Evolutionary conservation across 1,139 yeast species (phyloP), one percentile per base, ranked within the genome.

Genomic region (Magnusiomyces paraingens): DNA sequence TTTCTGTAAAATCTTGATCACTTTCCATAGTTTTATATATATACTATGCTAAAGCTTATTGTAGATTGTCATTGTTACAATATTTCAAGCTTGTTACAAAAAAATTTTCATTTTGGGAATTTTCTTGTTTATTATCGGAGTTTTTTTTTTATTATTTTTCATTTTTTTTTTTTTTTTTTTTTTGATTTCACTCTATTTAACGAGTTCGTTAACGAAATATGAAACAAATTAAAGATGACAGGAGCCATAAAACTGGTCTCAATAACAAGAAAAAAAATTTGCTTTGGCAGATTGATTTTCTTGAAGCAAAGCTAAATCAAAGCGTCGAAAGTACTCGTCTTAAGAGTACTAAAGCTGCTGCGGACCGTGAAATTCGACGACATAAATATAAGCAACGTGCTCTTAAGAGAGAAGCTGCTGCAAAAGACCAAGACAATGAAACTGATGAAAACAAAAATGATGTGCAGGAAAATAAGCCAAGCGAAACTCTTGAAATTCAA

Each of bases 211-310:
- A n/a, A 10, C 36, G 17, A 10, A 11, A 29, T 20, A 22, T 46
- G 52, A 10, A 44, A 50, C 15, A 51, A 53, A 40, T 40, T 48
- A 38, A 38, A 38, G 18, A 38, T 38, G 18, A n/a, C 12, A 17
- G 8, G 32, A 26, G 32, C 32, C 32, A 26, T 26, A 26, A 26
- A 26, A 26, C 3, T 38, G 41, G 41, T 5, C 6, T n/a, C 15
- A n/a, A n/a, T 17, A 17, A 46, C 42, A 61, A 46, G 59, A 66
- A 65, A 53, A 69, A 69, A 52, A 72, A 72, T 54, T 59, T 70
- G 53, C 55, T 65, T 20, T 71, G 71, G 66, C 64, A 70, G 58
- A 62, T 72, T 48, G 75, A 72, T 57, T 50, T 70, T 44, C 63
- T 72, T 3, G 71, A 72, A 58, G 64, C 72, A 6, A 65, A 61